Base-by-base conservation (phyloP, 495 filamentous ascomycete species). In the Paragyromitra xinjiangensis region DNA sequence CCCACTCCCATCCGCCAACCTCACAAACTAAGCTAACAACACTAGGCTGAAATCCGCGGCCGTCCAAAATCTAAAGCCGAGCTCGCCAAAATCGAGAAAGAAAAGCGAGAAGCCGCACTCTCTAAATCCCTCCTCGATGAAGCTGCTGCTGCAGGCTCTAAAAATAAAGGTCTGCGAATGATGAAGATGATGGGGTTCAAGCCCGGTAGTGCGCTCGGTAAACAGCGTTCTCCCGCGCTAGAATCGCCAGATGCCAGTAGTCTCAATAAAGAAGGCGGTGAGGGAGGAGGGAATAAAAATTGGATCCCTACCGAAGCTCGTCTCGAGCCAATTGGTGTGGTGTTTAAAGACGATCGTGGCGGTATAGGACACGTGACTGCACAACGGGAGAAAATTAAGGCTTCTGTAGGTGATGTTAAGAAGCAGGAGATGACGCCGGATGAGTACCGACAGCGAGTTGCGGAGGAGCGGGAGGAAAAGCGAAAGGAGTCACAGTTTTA, bases 111-210 rank as follows among this genome's bases (percentile, higher is more conserved):
- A 83, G 88, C 86, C 53, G 93, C 91, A 4, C 88, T 97, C 16
- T 85, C 89, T 1, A 90, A 85, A 14, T 91, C 90, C n/a, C 86
- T 97, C 34, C 85, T 93, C 16, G 81, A 86, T 51, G 87, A 88
- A n/a, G 81, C 84, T 6, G 73, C 58, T n/a, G 59, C 65, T 3
- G 68, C 73, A 3, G 83, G 84, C 16, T 59, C 81, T 34, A 85
- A 86, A 64, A 91, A 88, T 84, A 99, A 98, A 83, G 95, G 95
- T 2, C 90, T 94, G 69, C 87, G 92, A 71, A 97, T 99, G 94
- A 95, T 99, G 94, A 90, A 92, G n/a, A 94, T 91, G 83, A 91
- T 99, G 86, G 95, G 95, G 6, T 99, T 94, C 84, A 91, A 89
- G 74, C 85, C 88, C 9, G 92, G 92, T 14, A 89, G 89, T 64